Evolutionary conservation across 306 rosid genomes (phyloP).

Genomic region (Carpinus viminea): DNA sequence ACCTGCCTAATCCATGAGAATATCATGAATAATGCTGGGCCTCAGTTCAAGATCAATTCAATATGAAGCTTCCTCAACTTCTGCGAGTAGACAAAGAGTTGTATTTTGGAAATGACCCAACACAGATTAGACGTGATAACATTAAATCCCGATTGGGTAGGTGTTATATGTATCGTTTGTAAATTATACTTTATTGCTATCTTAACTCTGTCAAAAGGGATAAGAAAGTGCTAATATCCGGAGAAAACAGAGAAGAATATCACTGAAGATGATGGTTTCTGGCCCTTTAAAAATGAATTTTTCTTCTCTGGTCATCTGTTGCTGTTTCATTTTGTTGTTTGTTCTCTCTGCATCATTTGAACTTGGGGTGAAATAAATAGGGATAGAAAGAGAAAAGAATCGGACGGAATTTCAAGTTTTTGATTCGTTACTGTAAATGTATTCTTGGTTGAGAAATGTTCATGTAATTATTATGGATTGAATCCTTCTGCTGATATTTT

Average conservation of each 20-base stretch:
- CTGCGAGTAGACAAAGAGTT: background rate
- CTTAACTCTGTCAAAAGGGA: background rate
- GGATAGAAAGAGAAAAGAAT: background rate
- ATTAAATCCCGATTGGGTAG: background rate
- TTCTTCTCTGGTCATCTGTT: background rate
- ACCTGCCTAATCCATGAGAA: background rate
- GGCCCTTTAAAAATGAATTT: background rate
- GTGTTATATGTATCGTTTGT: conserved; percentile 5
- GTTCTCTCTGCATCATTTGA: background rate
- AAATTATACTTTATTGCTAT: conserved; percentile 11
- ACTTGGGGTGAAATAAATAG: background rate
- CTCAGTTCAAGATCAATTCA: background rate
- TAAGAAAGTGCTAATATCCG: background rate
- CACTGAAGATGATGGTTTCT: background rate
- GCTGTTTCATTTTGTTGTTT: background rate
- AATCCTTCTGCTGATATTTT: background rate
- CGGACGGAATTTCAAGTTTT: background rate
- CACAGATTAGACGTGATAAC: conserved; percentile 10
- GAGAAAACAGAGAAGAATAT: background rate
- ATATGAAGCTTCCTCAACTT: background rate
- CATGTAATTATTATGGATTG: background rate
- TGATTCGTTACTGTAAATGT: background rate
- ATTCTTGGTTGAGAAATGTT: background rate
- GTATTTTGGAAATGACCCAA: conserved; percentile 8
- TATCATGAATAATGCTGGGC: background rate